phyloP scores from a whole-genome alignment of 2,329 filamentous ascomycete species.

The Fusarium sp. region DNA sequence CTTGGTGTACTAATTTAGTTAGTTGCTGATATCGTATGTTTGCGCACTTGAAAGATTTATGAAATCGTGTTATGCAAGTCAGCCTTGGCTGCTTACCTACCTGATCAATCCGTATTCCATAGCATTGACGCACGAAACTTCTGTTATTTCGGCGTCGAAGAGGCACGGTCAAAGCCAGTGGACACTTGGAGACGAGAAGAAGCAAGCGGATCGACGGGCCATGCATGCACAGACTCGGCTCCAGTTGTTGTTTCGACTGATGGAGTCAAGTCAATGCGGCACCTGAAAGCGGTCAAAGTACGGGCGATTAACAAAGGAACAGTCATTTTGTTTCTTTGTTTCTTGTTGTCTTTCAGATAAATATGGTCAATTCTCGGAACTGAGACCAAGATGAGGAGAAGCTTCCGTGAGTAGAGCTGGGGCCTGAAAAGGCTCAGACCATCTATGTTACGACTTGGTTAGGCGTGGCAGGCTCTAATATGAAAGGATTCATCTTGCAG shows the following conservation, averaged over 20 bases:
- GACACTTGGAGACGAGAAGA: background rate
- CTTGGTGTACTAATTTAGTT: background rate
- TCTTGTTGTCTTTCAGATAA: background rate
- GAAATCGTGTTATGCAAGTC: background rate
- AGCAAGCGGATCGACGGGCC: conserved; percentile 27
- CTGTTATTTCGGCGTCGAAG: background rate
- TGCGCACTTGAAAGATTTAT: background rate
- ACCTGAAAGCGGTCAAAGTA: conserved; percentile 33
- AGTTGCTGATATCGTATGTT: background rate
- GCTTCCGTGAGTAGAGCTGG: background rate
- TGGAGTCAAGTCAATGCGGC: conserved; percentile 21
- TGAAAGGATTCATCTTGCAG: background rate
- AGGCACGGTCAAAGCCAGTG: conserved; percentile 12
- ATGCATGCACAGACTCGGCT: conserved; percentile 29
- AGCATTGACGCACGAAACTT: conserved; percentile 9
- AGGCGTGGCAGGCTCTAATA: background rate
- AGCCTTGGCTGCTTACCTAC: background rate
- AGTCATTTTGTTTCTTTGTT: conserved; percentile 30
- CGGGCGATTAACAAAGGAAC: conserved; percentile 17
- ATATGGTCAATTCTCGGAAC: background rate
- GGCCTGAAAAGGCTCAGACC: background rate
- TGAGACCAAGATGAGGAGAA: background rate
- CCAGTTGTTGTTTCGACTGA: conserved; percentile 41
- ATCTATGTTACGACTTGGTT: background rate
- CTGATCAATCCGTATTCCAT: background rate